A percentile compares a stretch with the other conserved stretches of the same genome.
Evolutionary conservation across 2,329 filamentous ascomycete species (phyloP).

Genomic region (Aschersonia sp.): DNA sequence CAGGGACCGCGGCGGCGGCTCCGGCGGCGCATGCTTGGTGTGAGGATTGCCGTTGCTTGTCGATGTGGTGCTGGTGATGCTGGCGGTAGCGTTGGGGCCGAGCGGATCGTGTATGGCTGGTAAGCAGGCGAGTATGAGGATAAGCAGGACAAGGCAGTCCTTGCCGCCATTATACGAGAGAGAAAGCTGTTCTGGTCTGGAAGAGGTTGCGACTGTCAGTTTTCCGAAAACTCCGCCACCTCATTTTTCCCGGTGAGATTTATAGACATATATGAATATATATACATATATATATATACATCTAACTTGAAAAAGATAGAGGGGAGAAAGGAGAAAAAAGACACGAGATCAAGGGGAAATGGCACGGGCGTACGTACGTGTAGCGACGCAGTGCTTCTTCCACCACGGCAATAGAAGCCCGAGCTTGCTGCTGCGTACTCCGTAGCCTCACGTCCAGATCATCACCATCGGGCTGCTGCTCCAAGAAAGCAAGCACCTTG

Average conservation of each 20-base stretch:
- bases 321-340: no score
- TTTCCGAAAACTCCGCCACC: background rate
- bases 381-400: conserved; percentile 63
- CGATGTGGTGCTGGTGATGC: background rate
- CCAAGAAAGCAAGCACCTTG: conserved; percentile 52
- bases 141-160: conserved; percentile 84
- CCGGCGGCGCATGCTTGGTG: background rate
- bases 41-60: background rate
- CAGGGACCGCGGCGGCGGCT: conserved; percentile 4
- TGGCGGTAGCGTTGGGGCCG: conserved; percentile 6
- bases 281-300: no score
- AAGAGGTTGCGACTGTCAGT: background rate
- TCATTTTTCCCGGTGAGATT: no score
- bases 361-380: conserved; percentile 34
- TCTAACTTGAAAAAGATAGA: background rate
- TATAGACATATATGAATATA: no score
- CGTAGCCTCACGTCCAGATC: conserved; percentile 28
- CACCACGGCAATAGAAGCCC: conserved; percentile 57
- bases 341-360: background rate
- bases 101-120: conserved; percentile 17
- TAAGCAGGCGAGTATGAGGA: conserved; percentile 63
- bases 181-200: conserved; percentile 62
- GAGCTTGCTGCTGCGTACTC: conserved; percentile 60
- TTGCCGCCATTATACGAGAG: conserved; percentile 97
- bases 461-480: conserved; percentile 29